phyloP scores from a whole-genome alignment of 208 protist species.

The Wallacemonas sp. region DNA sequence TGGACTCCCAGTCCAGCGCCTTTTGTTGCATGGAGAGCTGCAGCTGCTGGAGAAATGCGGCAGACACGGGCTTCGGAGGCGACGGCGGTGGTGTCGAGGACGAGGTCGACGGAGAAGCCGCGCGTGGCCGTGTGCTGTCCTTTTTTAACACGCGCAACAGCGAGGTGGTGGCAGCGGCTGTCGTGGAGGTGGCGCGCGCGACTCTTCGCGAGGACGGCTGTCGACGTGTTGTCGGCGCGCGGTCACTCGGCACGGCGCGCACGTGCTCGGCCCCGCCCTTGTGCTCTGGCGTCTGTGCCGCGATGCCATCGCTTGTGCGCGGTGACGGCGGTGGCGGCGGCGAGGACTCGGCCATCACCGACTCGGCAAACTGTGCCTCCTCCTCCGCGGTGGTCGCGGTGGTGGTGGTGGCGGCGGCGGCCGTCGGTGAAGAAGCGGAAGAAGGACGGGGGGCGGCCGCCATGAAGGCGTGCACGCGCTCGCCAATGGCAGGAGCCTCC shows the following conservation, averaged over 20 bases:
- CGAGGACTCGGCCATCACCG: too few species aligned
- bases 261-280: too few species aligned
- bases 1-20: conserved; percentile 25
- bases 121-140: neutral
- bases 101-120: neutral
- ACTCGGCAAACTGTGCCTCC: too few species aligned
- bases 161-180: neutral
- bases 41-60: conserved; percentile 21
- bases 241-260: too few species aligned
- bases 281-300: too few species aligned
- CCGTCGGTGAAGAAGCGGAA: too few species aligned
- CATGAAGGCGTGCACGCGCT: neutral
- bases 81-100: neutral
- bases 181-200: neutral
- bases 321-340: too few species aligned
- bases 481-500: neutral
- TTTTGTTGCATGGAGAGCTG: conserved; percentile 25
- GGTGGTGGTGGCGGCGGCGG: too few species aligned
- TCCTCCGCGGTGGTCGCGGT: too few species aligned
- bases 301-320: too few species aligned
- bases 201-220: neutral
- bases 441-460: too few species aligned
- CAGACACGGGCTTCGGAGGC: conserved; percentile 19
- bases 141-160: neutral
- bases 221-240: neutral